Evolutionary conservation across 805 yeast species (phyloP).

Genomic region (Komagataella pseudopastoris): DNA sequence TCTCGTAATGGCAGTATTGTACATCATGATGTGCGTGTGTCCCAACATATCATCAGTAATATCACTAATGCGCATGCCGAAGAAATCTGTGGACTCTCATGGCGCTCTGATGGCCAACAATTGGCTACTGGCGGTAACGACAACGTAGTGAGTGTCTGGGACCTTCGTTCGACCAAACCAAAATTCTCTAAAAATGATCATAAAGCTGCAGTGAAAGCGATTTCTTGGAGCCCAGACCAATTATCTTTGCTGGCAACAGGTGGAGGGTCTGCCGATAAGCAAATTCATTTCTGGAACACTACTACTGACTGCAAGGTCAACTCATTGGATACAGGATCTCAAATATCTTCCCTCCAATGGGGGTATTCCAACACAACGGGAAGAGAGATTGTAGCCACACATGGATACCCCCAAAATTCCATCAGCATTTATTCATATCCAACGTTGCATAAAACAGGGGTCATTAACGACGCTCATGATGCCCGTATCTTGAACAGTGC

Average conservation of each 20-base stretch:
- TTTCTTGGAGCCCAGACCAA: conserved; percentile 91
- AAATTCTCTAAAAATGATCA: conserved; percentile 67
- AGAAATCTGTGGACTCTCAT: conserved; percentile 86
- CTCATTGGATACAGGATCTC: conserved; percentile 84
- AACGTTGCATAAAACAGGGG: conserved; percentile 75
- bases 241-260: conserved; percentile 82
- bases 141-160: conserved; percentile 89
- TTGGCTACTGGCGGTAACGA: conserved; percentile 93
- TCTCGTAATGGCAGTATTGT: conserved; percentile 73
- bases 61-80: conserved; percentile 55
- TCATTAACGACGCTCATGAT: conserved; percentile 78
- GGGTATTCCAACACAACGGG: conserved; percentile 65
- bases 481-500: conserved; percentile 75
- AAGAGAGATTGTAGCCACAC: conserved; percentile 80
- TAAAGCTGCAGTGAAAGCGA: conserved; percentile 89
- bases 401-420: conserved; percentile 84
- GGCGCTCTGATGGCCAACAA: conserved; percentile 74
- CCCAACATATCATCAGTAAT: conserved; percentile 54
- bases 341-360: conserved; percentile 91
- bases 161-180: conserved; percentile 57
- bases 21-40: conserved; percentile 82
- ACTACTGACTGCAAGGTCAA: conserved; percentile 79
- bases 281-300: conserved; percentile 92
- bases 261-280: conserved; percentile 86
- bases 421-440: conserved; percentile 80